phyloP scores from a whole-genome alignment of 1,284 basidiomycete genomes.

The Takashimella tepidaria region DNA sequence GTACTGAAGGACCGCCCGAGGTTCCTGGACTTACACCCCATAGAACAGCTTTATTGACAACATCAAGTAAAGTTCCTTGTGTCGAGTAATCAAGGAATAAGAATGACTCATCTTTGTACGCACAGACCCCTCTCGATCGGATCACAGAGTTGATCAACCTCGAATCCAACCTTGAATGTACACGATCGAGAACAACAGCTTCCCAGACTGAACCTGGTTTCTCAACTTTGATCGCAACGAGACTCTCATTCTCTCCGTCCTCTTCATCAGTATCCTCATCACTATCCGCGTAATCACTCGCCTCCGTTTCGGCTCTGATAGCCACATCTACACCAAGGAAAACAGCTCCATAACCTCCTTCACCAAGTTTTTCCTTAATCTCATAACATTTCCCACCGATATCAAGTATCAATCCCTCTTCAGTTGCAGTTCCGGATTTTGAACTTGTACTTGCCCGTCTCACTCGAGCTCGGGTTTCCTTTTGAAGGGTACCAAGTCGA shows the following conservation, averaged over 20 bases:
- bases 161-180: slow-evolving; percentile 62
- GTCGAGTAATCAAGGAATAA: slow-evolving; percentile 81
- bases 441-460: slow-evolving; percentile 39
- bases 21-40: slow-evolving; percentile 51
- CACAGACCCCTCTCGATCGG: slow-evolving; percentile 67
- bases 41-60: slow-evolving; percentile 76
- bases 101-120: slow-evolving; percentile 83
- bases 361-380: slow-evolving; percentile 82
- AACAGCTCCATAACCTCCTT: slow-evolving; percentile 93
- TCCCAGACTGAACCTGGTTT: slow-evolving; percentile 89
- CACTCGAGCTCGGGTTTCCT: slow-evolving; percentile 37
- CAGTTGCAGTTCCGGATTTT: slow-evolving; percentile 24
- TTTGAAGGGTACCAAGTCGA: slow-evolving; percentile 60
- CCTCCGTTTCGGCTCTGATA: slow-evolving; percentile 55
- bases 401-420: slow-evolving; percentile 28
- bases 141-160: slow-evolving; percentile 63
- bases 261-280: slow-evolving; percentile 60
- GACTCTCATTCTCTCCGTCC: slow-evolving; percentile 52
- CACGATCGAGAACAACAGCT: slow-evolving; percentile 74
- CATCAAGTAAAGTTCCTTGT: slow-evolving; percentile 88
- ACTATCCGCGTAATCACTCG: slow-evolving; percentile 51
- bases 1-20: slow-evolving; percentile 42
- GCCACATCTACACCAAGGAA: slow-evolving; percentile 63
- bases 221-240: slow-evolving; percentile 89
- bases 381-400: slow-evolving; percentile 62